phyloP scores from a whole-genome alignment of 306 rosid species.

The Castanea mollissima region DNA sequence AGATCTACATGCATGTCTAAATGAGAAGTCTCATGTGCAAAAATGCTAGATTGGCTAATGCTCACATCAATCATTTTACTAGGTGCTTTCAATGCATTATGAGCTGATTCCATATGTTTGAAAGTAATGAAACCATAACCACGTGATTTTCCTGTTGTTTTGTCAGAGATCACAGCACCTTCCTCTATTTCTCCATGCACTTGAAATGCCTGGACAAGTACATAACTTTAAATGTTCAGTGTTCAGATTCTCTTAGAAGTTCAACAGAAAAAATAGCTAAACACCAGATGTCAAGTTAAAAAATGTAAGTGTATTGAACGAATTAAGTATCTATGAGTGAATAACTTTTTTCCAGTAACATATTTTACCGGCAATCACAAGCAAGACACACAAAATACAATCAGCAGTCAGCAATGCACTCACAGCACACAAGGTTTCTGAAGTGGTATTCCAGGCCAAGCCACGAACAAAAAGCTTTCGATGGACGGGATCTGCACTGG shows the following conservation, averaged over 20 bases:
- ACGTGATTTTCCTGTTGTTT: slow-evolving; percentile 64
- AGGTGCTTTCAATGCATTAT: slow-evolving; percentile 63
- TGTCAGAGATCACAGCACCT: slow-evolving; percentile 69
- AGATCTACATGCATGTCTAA: slow-evolving; percentile 14
- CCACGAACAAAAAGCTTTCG: slow-evolving; percentile 95
- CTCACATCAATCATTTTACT: slow-evolving; percentile 82
- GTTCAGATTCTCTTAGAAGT: background rate
- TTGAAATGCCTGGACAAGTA: slow-evolving; percentile 55
- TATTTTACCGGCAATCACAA: slow-evolving; percentile 35
- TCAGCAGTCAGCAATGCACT: slow-evolving; percentile 55
- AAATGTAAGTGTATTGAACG: background rate
- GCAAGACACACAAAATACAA: slow-evolving; percentile 59
- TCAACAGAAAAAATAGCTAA: background rate
- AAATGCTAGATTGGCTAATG: slow-evolving; percentile 8
- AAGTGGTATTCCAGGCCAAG: slow-evolving; percentile 75
- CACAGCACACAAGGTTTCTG: slow-evolving; percentile 87
- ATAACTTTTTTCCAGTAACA: slow-evolving; percentile 6
- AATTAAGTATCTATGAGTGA: slow-evolving; percentile 8
- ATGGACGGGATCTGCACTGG: slow-evolving; percentile 71
- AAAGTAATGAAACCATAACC: slow-evolving; percentile 84
- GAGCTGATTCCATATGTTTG: slow-evolving; percentile 73
- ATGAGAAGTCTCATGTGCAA: background rate
- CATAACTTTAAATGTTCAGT: background rate
- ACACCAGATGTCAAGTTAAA: slow-evolving; percentile 7
- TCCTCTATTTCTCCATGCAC: slow-evolving; percentile 85